phyloP scores from a whole-genome alignment of 2,329 filamentous ascomycete species.

The Pseudocercospora musae region DNA sequence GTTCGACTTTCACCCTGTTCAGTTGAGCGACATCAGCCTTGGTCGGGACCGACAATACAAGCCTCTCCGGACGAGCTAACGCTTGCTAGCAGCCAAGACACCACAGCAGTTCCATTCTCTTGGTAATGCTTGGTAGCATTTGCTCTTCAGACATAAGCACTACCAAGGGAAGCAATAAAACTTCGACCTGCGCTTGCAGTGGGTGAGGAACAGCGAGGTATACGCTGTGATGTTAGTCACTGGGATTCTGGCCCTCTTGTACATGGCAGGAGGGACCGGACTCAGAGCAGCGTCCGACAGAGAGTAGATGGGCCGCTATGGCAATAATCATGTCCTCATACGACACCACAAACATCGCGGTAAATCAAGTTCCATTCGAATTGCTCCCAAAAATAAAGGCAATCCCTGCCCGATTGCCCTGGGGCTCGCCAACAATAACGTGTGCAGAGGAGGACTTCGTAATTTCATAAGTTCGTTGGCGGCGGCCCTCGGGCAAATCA shows the following conservation, averaged over 20 bases:
- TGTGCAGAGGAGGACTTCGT: no score
- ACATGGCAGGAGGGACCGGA: not conserved
- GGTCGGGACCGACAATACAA: not conserved
- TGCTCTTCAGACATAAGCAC: not conserved
- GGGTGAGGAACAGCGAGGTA: not conserved
- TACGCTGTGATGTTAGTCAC: not conserved
- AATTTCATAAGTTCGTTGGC: no score
- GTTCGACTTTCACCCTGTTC: not conserved
- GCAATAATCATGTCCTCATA: not conserved
- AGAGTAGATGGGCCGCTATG: not conserved
- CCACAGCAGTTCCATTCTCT: not conserved
- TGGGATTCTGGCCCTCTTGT: not conserved
- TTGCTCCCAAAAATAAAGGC: not conserved
- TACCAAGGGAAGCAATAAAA: not conserved
- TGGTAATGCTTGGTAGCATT: not conserved
- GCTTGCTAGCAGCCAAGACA: not conserved
- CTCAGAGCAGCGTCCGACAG: not conserved
- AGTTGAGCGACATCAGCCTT: not conserved
- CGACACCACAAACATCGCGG: not conserved
- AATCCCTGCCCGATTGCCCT: not conserved
- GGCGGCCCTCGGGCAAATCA: no score
- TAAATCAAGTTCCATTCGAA: not conserved
- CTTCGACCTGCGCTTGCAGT: not conserved
- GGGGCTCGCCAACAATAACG: not conserved
- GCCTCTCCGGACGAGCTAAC: not conserved